phyloP scores from a whole-genome alignment of 345 rosid species.

The Combretum micranthum region DNA sequence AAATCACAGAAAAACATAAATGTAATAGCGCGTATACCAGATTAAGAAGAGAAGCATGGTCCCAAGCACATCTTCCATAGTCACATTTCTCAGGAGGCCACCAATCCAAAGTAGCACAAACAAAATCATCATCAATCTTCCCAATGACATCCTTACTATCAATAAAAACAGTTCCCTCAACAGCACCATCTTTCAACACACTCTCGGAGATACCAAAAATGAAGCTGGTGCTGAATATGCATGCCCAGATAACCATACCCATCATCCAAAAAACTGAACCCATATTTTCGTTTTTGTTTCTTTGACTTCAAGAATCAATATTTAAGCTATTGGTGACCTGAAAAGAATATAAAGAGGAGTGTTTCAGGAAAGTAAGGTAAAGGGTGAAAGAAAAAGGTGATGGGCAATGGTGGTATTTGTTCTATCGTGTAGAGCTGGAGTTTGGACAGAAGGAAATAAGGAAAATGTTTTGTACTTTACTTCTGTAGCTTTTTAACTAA shows the following conservation, averaged over 20 bases:
- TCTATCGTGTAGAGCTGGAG: no score
- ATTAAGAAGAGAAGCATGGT: constrained; percentile 75
- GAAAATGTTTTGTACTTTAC: no score
- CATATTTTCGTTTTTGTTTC: constrained; percentile 22
- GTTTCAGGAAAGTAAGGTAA: no score
- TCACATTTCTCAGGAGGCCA: constrained; percentile 99
- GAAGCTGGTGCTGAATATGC: constrained; percentile 9
- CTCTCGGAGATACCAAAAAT: constrained; percentile 18
- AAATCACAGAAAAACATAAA: neutral
- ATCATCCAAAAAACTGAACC: constrained; percentile 19
- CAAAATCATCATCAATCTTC: constrained; percentile 66
- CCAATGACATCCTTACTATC: constrained; percentile 56
- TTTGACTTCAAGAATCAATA: no score
- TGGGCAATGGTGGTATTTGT: no score
- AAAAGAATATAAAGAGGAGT: no score
- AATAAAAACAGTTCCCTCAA: constrained; percentile 44
- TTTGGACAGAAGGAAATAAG: no score
- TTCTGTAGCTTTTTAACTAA: no score
- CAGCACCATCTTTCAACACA: constrained; percentile 14
- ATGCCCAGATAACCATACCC: constrained; percentile 29
- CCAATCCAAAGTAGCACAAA: constrained; percentile 97
- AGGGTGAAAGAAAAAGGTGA: no score
- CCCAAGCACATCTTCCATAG: constrained; percentile 91
- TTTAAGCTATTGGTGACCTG: no score
- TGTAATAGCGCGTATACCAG: constrained; percentile 32